Base-by-base conservation (phyloP, 169 alveolate genomes). In the Eimeria necatrix region DNA sequence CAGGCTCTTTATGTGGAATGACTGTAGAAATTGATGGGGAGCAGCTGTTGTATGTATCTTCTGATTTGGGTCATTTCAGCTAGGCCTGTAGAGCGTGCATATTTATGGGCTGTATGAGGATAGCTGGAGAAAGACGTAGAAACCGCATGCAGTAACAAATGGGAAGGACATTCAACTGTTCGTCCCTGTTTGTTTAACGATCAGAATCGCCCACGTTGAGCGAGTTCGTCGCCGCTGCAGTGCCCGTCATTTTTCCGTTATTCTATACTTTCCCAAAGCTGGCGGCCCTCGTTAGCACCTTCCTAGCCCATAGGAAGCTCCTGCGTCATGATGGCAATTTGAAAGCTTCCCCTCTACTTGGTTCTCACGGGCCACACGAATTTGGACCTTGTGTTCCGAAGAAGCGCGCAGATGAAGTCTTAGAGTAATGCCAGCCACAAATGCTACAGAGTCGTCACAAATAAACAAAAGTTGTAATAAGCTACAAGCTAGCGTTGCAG, bases 261-360 rank as follows among this genome's bases (percentile, higher is more conserved):
- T 89, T 70, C 78, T 89, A 73, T 46, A 81, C 61, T 24, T 89
- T 89, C 51, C 94, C 94, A 24, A 89, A 89, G 61, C 60, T 89
- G 60, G 94, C 89, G 18, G 94, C 83, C 16, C 88, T 89, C 20
- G 94, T 89, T 24, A 89, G 56, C 59, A 71, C 94, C 48, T 89
- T 89, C 61, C 87, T 89, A 70, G 81, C 94, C n/a, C 71, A 81
- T 41, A 46, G 87, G 22, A 81, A 81, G 80, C 32, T 41, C 32
- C 88, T 89, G 78, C 94, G 61, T 41, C 87, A 76, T 18, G 87
- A 76, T 18, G 56, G 87, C 87, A 76, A 49, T 26, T 9, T 76
- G 61, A 76, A 76, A 60, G 87, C 59, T 8, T 61, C 73, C 22
- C 16, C 73, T 61, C 41, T 26, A 8, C 22, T 26, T 20, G 22